Evolutionary conservation across 495 filamentous ascomycete species (phyloP).

Genomic region (Hamigera avellanea): DNA sequence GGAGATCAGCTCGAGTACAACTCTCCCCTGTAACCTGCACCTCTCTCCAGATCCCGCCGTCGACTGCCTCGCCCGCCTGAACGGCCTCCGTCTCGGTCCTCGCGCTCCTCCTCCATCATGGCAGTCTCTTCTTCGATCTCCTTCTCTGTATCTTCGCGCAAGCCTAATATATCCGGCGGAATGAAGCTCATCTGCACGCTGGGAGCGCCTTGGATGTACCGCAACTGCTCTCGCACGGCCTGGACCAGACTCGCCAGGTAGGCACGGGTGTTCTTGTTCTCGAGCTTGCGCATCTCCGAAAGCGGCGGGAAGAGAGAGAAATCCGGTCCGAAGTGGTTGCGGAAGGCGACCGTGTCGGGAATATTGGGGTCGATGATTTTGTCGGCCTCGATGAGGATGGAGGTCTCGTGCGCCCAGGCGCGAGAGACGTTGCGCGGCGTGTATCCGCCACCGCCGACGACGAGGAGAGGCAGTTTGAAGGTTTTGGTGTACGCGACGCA

Average conservation of each 20-base stretch:
- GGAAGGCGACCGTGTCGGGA: slow-evolving; percentile 60
- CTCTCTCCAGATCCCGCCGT: slow-evolving; percentile 30
- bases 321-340: slow-evolving; percentile 74
- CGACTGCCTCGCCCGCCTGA: slow-evolving; percentile 11
- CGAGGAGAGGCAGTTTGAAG: slow-evolving; percentile 64
- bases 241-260: slow-evolving; percentile 64
- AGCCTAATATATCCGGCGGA: slow-evolving; percentile 60
- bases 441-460: slow-evolving; percentile 93
- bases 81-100: slow-evolving; percentile 29
- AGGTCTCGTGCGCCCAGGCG: slow-evolving; percentile 92
- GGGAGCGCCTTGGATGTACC: slow-evolving; percentile 74
- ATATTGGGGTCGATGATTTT: slow-evolving; percentile 58
- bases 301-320: slow-evolving; percentile 65
- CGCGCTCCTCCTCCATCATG: slow-evolving; percentile 40
- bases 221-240: slow-evolving; percentile 71
- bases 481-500: slow-evolving; percentile 83
- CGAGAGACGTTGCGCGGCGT: slow-evolving; percentile 96
- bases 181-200: slow-evolving; percentile 79
- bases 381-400: slow-evolving; percentile 71
- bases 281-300: slow-evolving; percentile 51
- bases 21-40: slow-evolving; percentile 28
- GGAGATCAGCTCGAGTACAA: slow-evolving; percentile 21
- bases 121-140: slow-evolving; percentile 62
- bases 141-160: slow-evolving; percentile 71
- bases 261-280: slow-evolving; percentile 69